Base-by-base conservation (phyloP, 352 stramenopile genomes). In the Aphanomyces cochlioides region DNA sequence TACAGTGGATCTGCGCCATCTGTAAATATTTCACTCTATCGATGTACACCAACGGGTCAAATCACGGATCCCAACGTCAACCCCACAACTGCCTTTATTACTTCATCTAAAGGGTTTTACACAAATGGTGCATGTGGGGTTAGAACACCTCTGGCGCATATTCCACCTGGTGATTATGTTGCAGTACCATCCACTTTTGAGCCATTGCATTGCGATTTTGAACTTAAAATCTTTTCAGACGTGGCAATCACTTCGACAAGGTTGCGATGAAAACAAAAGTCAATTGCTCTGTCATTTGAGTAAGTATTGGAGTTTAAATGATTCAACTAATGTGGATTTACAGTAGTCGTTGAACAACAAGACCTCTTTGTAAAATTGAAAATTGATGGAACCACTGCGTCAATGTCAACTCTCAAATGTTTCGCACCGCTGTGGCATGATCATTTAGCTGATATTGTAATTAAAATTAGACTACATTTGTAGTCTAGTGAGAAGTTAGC, bases 141-240 rank as follows among this genome's bases (percentile, higher is more conserved):
- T 3, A 38, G 79, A 5, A 87, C 84, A 5, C 74, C 73, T 5
- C 45, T 57, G 0, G 68, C 75, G 50, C 63, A 58, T 5, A 82
- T 88, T 48, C 67, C 77, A 2, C 69, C 76, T 0, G 86, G 86
- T 13, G 90, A 79, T 78, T 94, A 91, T 69, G 77, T 91, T 0
- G 61, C 89, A 37, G 68, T 94, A n/a, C 82, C 83, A 19, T 93
- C 86, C 40, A 93, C 86, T 12, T 91, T 87, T 54, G 83, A 92
- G 13, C 84, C 86, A 3, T 75, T 80, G 15, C 80, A 88, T 48
- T 61, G 69, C 58, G 72, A 64, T 12, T 92, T 86, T 48, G 80
- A 88, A 61, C 74, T 93, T 63, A 79, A 77, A 3, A 58, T 91
- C 21, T 90, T 79, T 68, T 75, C 84, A 37, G 84, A 82, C 36